Evolutionary conservation across 2,329 filamentous ascomycete species (phyloP).

Genomic region (Diplodia intermedia): DNA sequence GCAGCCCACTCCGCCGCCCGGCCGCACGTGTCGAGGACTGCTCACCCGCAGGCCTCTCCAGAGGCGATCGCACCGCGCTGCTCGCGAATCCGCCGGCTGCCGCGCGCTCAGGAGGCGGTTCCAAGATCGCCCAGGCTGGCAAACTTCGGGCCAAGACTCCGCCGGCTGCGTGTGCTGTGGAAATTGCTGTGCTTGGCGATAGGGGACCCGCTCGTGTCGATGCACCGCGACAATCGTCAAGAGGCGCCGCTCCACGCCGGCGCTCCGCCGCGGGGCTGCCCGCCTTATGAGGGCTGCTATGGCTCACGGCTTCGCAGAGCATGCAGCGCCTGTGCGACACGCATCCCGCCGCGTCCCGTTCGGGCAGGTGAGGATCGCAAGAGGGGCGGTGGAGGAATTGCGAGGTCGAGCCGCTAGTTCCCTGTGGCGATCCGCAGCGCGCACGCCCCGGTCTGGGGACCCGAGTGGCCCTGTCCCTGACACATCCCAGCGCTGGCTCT

Average conservation of each 20-base stretch:
- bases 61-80: constrained; percentile 11
- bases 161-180: constrained; percentile 21
- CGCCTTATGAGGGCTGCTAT: constrained; percentile 9
- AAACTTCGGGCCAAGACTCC: constrained; percentile 22
- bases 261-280: constrained; percentile 1
- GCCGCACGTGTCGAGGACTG: neutral
- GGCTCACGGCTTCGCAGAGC: neutral
- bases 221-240: constrained; percentile 2
- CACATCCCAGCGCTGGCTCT: neutral
- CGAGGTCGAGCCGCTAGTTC: constrained; percentile 1
- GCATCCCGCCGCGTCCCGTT: constrained; percentile 7
- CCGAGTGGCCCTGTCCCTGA: constrained; percentile 4
- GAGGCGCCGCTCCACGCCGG: neutral
- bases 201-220: constrained; percentile 13
- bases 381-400: constrained; percentile 3
- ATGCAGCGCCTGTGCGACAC: neutral
- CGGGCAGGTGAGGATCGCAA: constrained; percentile 18
- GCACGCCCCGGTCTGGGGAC: constrained; percentile 23
- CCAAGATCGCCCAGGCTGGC: constrained; percentile 22
- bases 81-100: constrained; percentile 3
- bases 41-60: constrained; percentile 11
- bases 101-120: constrained; percentile 8
- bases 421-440: constrained; percentile 21
- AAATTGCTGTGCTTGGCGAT: constrained; percentile 29
- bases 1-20: neutral